A percentile compares a stretch with the other conserved stretches of the same genome.
Conservation (phyloP, 1,284 basidiomycete species). For the Cryptococcus jaspeensis region DNA sequence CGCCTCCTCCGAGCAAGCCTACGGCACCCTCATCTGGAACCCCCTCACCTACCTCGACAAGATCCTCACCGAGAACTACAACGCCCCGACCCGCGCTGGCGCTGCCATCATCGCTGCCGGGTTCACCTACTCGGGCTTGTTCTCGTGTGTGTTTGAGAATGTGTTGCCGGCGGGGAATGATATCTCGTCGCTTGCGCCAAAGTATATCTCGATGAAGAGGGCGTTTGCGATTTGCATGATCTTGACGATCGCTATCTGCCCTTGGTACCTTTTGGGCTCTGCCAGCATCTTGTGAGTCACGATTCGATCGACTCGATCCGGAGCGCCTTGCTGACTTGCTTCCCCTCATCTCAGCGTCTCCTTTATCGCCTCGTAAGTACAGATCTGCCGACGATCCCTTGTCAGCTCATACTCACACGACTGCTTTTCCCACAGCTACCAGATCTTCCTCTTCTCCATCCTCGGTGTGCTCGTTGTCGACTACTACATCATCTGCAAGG, state of each 20-base stretch:
- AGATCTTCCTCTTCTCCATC: slow-evolving; percentile 75
- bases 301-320: too few relatives aligned
- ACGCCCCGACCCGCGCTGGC: slow-evolving; percentile 65
- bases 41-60: slow-evolving; percentile 69
- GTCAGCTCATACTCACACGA: too few relatives aligned
- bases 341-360: slow-evolving; percentile 1
- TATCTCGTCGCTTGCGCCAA: slow-evolving; percentile 55
- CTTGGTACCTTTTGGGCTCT: slow-evolving; percentile 74
- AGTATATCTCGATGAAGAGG: slow-evolving; percentile 76
- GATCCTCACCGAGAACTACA: slow-evolving; percentile 67
- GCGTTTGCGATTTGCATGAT: slow-evolving; percentile 66
- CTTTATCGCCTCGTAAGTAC: slow-evolving; percentile 11
- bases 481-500: slow-evolving; percentile 72
- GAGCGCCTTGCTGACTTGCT: neutral
- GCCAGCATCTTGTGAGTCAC: slow-evolving; percentile 61
- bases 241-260: slow-evolving; percentile 44
- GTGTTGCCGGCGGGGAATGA: slow-evolving; percentile 31
- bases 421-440: slow-evolving; percentile 35
- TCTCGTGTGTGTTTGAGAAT: slow-evolving; percentile 40
- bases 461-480: slow-evolving; percentile 77
- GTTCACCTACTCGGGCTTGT: slow-evolving; percentile 35
- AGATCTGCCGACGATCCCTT: too few relatives aligned
- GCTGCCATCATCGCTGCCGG: slow-evolving; percentile 66
- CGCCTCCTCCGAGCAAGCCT: slow-evolving; percentile 69
- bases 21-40: slow-evolving; percentile 71